Evolutionary conservation across 2,329 filamentous ascomycete genomes (phyloP).

Genomic region (Byssochlamys sp.): DNA sequence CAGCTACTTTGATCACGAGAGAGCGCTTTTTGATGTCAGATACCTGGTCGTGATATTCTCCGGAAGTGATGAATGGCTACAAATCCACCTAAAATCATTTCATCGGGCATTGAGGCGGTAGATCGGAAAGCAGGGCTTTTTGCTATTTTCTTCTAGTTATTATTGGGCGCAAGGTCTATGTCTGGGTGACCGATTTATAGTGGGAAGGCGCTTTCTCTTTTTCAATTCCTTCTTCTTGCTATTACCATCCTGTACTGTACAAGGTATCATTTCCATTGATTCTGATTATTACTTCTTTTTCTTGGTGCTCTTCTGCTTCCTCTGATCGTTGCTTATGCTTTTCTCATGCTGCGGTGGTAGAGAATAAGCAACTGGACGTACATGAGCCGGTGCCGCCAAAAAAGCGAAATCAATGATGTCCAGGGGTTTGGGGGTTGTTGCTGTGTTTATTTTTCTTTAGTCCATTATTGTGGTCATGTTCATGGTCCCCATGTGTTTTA

Average conservation of each 20-base stretch:
- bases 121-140: background rate
- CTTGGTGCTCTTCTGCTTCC: background rate
- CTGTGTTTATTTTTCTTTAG: background rate
- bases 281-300: conserved; percentile 4
- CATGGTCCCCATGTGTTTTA: background rate
- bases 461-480: background rate
- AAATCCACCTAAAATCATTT: background rate
- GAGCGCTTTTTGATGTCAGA: background rate
- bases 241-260: background rate
- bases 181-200: background rate
- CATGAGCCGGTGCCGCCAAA: background rate
- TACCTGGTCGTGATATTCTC: background rate
- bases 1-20: background rate
- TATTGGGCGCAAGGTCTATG: background rate
- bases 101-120: background rate
- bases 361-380: background rate
- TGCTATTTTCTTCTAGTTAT: background rate
- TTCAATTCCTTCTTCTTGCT: background rate
- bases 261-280: conserved; percentile 2
- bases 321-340: background rate
- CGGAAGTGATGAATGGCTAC: background rate
- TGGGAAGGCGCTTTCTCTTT: background rate
- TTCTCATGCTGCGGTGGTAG: background rate
- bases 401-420: background rate
- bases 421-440: too few relatives aligned